Base-by-base conservation (phyloP, 2,329 filamentous ascomycete species). In the Tympanopsis confertula region DNA sequence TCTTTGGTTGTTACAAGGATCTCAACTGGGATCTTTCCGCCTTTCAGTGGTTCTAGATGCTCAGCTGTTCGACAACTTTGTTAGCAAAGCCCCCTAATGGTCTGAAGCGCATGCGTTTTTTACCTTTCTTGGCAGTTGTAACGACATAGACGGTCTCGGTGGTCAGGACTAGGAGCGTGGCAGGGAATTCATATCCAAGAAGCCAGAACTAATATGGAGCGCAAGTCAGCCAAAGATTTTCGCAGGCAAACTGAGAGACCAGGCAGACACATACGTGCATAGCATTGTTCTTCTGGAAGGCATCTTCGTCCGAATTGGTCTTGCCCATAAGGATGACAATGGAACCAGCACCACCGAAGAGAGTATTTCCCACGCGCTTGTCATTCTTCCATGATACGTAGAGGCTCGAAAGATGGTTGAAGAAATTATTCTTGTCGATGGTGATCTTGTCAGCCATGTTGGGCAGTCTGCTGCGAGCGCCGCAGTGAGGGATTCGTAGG, bases 101-200 rank as follows among this genome's bases (percentile, higher is more conserved):
- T 14, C 20, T 19, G 19, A 29, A n/a, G 42, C 18, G 5, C 14
- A 24, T 30, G n/a, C 13, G 35, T 28, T 29, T 17, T 51, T 45
- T 56, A 94, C 87, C 89, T 77, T 98, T 98, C 66, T 98, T 98
- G 41, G 86, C 82, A 4, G 91, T 98, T 5, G 91, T 98, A 46
- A 98, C 78, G 42, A 96, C 82, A 62, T 91, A 93, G 50, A 96
- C 70, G 35, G 78, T 78, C 43, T 96, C 91, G 43, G 80, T 66
- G 1, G 89, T 96, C 57, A 98, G 79, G 38, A 98, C 72, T 69
- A 98, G 86, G 45, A 98, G 69, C 0, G 91, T 98, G 28, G 89
- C 88, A 22, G 91, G 91, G 54, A 98, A 98, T 59, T 98, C 91
- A 68, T 98, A 98, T 51, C 91, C 91, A 44, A 98, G 75, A 39